Conservation (phyloP, 2,329 filamentous ascomycete species). For the Colletotrichum sp. region DNA sequence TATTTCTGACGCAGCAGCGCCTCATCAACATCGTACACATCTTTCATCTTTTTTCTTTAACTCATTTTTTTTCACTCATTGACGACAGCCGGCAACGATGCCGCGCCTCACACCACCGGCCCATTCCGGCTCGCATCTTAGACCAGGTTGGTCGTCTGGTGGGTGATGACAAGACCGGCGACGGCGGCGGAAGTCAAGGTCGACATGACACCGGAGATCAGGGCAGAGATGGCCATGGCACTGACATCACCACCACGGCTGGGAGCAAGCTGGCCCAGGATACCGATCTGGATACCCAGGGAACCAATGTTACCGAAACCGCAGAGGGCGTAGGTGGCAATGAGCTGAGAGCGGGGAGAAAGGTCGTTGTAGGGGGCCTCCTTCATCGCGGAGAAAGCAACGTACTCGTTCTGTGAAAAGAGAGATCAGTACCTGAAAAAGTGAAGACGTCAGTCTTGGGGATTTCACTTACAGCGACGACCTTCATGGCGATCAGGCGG, state of each 20-base stretch:
- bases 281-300: conserved; percentile 88
- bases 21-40: conserved; percentile 13
- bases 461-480: conserved; percentile 66
- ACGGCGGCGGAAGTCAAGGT: conserved; percentile 81
- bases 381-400: conserved; percentile 67
- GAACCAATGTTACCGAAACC: conserved; percentile 87
- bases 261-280: conserved; percentile 82
- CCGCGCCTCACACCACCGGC: not conserved
- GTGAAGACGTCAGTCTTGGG: not conserved
- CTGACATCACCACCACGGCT: conserved; percentile 77
- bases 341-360: conserved; percentile 74
- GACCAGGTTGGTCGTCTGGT: conserved; percentile 33
- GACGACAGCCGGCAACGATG: not conserved
- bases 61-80: not conserved
- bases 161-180: conserved; percentile 75
- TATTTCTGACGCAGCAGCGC: not conserved
- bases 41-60: not conserved
- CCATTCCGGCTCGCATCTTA: not conserved
- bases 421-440: conserved; percentile 27
- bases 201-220: conserved; percentile 78
- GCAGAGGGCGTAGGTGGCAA: conserved; percentile 86
- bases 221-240: conserved; percentile 75
- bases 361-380: conserved; percentile 60
- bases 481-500: conserved; percentile 82
- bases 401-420: conserved; percentile 72